Evolutionary conservation across 164 flowering plant genomes (phyloP).

Genomic region (Tetrastigma voinierianum): DNA sequence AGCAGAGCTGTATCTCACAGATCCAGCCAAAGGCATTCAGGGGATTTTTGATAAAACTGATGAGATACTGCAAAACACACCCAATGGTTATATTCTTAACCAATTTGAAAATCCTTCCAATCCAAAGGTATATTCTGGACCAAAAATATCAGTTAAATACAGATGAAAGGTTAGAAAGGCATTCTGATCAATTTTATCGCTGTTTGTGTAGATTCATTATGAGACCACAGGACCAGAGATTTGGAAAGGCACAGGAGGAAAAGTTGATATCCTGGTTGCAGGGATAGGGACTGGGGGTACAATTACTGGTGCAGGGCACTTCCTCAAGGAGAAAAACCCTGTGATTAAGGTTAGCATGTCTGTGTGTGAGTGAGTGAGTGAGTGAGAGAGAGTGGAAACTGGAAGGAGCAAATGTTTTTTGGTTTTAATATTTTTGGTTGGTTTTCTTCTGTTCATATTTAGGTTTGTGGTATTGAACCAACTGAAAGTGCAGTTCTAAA

Average conservation of each 20-base stretch:
- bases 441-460: background rate
- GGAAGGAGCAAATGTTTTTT: background rate
- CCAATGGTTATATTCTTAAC: background rate
- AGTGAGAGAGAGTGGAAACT: background rate
- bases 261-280: too few relatives aligned
- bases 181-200: background rate
- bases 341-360: background rate
- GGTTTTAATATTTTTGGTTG: too few relatives aligned
- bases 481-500: constrained; percentile 7
- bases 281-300: too few relatives aligned
- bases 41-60: background rate
- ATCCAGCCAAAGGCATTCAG: background rate
- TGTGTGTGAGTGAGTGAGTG: background rate
- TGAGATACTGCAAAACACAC: background rate
- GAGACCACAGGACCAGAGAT: too few relatives aligned
- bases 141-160: background rate
- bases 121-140: background rate
- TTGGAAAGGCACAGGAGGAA: too few relatives aligned
- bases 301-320: too few relatives aligned
- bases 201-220: background rate
- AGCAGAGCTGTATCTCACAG: background rate
- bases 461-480: constrained; percentile 9
- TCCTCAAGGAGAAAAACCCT: background rate
- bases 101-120: background rate
- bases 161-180: background rate